Evolutionary conservation across 2,329 filamentous ascomycete species (phyloP), one percentile per base, ranked within the genome.

Genomic region (Aspergillus niger): DNA sequence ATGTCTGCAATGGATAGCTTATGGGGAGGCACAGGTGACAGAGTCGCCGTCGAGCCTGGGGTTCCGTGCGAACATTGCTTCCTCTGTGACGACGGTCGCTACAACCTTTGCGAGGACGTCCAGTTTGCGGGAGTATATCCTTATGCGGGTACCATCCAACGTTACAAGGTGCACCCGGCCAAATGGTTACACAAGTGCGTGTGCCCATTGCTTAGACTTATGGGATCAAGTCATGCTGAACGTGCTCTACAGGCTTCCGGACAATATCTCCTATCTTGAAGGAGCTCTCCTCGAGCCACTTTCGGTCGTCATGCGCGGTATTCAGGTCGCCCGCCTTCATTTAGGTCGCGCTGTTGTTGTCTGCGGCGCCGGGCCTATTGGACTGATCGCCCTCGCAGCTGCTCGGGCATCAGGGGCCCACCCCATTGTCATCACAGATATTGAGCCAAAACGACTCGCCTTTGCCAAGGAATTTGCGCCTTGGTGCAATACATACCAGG

Each of bases 41-140:
- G 86, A 55, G 86, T 91, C 8, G 87, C 88, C 3, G 75, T 91
- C 15, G 88, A 91, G 67, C 86, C 87, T 0, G 86, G 87, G 20
- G 84, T 89, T 1, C 85, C 88, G 0, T 91, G 88, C 67, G 81
- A 80, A 10, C 72, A 77, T 36, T 89, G 87, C 69, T 86, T 84
- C 66, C 78, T 86, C 17, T 89, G 87, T 69, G 73, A 74, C 53
- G 81, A 82, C 26, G 87, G 86, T 3, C 82, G 85, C 10, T 88
- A 88, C 66, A 89, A 89, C 66, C 82, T 88, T 5, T 89, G 87
- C 68, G 82, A 86, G 63, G 80, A 85, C 54, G 86, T 89, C 3
- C 77, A 81, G 50, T 89, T 89, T 65, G 78, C 84, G 0, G 86
- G 86, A 20, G 85, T 87, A 15, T 87, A 85, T 65, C 86, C 86